A percentile compares a stretch with the other conserved stretches of the same genome.
phyloP scores from a whole-genome alignment of 2,329 filamentous ascomycete genomes.

The Verticillium zaregamsianum region DNA sequence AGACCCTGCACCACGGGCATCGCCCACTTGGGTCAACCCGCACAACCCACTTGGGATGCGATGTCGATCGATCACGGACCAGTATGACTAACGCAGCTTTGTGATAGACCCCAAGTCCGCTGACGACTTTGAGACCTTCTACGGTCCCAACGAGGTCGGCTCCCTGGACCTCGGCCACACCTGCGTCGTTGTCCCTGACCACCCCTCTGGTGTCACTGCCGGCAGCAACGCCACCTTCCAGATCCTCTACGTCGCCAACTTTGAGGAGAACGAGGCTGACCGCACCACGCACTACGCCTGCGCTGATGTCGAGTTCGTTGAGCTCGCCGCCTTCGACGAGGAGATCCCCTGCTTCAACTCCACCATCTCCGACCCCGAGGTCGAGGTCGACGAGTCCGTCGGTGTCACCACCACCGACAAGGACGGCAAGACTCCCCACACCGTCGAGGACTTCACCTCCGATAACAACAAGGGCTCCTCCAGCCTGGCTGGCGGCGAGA shows the following conservation, averaged over 20 bases:
- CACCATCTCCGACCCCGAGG: slow-evolving; percentile 24
- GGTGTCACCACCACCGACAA: slow-evolving; percentile 12
- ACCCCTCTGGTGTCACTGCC: slow-evolving; percentile 26
- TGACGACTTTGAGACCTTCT: slow-evolving; percentile 34
- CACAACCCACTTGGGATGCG: background rate
- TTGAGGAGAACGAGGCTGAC: slow-evolving; percentile 29
- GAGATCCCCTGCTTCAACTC: slow-evolving; percentile 39
- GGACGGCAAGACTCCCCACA: slow-evolving; percentile 9
- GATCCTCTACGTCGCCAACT: slow-evolving; percentile 41
- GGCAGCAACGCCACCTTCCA: slow-evolving; percentile 45
- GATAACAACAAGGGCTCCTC: slow-evolving; percentile 17
- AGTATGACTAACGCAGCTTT: background rate
- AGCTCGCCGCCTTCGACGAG: slow-evolving; percentile 25
- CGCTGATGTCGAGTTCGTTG: slow-evolving; percentile 41
- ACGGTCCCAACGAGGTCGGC: slow-evolving; percentile 27
- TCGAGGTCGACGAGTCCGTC: slow-evolving; percentile 14
- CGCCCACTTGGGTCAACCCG: background rate
- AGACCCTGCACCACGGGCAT: background rate
- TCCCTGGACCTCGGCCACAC: slow-evolving; percentile 41
- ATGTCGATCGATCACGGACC: background rate
- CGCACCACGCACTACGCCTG: slow-evolving; percentile 46
- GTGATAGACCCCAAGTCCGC: slow-evolving; percentile 31
- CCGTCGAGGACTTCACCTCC: slow-evolving; percentile 19
- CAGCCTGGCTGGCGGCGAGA: slow-evolving; percentile 60
- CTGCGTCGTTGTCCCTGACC: slow-evolving; percentile 34